Conservation (phyloP, 73 alveolate genomes). For the Paramecium sonneborni region DNA sequence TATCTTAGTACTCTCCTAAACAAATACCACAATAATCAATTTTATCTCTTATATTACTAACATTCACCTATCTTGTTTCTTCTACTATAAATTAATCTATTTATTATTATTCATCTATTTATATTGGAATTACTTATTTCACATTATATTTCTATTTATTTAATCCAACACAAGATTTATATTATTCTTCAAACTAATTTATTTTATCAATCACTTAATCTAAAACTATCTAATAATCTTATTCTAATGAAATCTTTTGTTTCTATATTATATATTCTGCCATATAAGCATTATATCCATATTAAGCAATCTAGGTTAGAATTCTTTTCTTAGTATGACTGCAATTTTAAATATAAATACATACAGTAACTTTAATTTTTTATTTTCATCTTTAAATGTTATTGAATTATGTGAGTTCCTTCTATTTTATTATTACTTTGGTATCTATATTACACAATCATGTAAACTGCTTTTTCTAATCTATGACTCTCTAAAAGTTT, state of each 20-base stretch:
- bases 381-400: not conserved
- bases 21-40: conserved; percentile 22
- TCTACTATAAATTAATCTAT: not conserved
- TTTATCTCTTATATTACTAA: not conserved
- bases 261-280: not conserved
- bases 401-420: not conserved
- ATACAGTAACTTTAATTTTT: not conserved
- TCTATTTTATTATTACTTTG: not conserved
- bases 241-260: not conserved
- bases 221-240: not conserved
- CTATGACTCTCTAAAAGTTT: not conserved
- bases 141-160: not conserved
- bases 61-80: not conserved
- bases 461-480: not conserved
- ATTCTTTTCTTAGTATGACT: conserved; percentile 15
- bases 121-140: not conserved
- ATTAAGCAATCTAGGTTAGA: not conserved
- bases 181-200: not conserved
- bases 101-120: not conserved
- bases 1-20: not conserved
- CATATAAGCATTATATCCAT: conserved; percentile 29
- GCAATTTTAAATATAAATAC: not conserved
- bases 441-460: not conserved
- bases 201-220: not conserved
- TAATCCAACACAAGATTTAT: not conserved